A percentile compares a stretch with the other conserved stretches of the same genome.
These are phyloP conservation scores for Erucastrum elatum DNA, from an alignment of 345 rosid species.

Conservation along the genomic window DNA sequence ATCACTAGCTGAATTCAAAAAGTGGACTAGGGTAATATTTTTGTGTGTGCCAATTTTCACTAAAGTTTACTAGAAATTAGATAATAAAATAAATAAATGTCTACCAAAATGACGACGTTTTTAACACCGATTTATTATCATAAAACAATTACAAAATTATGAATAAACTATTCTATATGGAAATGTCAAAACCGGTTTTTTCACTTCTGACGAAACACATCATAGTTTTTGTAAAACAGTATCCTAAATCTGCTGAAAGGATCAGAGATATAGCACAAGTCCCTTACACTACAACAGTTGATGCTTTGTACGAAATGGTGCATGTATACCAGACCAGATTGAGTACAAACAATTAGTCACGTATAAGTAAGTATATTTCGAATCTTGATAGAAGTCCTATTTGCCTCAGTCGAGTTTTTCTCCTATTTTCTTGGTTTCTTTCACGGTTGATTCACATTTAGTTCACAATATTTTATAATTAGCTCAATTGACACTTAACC, in stretches of 20 bases:
- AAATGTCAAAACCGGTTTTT: not conserved
- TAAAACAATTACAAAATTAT: too few species aligned
- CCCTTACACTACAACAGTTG: not conserved
- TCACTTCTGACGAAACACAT: not conserved
- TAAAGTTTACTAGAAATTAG: too few species aligned
- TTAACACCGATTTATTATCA: too few species aligned
- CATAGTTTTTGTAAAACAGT: not conserved
- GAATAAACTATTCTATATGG: not conserved
- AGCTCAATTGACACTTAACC: too few species aligned
- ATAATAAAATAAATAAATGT: too few species aligned
- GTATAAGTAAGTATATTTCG: not conserved
- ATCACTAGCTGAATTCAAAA: not conserved
- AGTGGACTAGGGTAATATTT: not conserved
- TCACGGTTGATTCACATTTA: too few species aligned
- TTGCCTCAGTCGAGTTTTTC: too few species aligned
- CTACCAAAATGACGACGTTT: too few species aligned
- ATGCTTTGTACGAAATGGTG: not conserved
- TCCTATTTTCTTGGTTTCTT: too few species aligned
- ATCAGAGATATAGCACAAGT: not conserved
- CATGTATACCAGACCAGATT: not conserved
- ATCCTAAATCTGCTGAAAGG: not conserved
- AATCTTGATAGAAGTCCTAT: not conserved
- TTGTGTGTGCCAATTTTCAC: too few species aligned
- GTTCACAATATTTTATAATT: too few species aligned
- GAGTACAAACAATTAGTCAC: too few species aligned